Percentiles rank a stretch among this genome's conserved stretches.
These are phyloP conservation scores for Penicillium chermesinum DNA, from an alignment of 495 filamentous ascomycete species.

Conservation along the genomic window DNA sequence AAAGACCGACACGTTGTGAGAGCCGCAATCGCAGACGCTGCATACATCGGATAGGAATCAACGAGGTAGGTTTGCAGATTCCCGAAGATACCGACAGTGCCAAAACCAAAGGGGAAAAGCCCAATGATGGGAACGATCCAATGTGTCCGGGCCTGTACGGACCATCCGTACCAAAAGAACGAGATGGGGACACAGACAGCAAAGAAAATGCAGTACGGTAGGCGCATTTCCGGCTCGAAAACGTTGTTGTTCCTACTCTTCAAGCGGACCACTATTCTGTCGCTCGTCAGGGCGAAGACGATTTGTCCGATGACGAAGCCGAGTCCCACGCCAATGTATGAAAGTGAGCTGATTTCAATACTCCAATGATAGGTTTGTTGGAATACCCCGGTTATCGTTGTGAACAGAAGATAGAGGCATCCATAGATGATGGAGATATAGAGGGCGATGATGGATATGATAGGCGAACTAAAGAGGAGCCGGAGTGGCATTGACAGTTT, in stretches of 20 bases:
- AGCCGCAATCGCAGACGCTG: conserved; percentile 43
- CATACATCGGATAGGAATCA: conserved; percentile 56
- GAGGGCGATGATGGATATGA: conserved; percentile 46
- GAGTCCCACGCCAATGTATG: conserved; percentile 1
- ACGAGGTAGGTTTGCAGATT: conserved; percentile 49
- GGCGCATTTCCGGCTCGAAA: conserved; percentile 22
- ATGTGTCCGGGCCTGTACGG: conserved; percentile 42
- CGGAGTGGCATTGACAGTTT: not conserved
- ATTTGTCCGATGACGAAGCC: conserved; percentile 1
- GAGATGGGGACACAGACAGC: conserved; percentile 49
- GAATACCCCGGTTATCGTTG: conserved; percentile 48
- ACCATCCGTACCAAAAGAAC: conserved; percentile 70
- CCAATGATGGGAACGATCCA: conserved; percentile 62
- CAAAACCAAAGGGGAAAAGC: conserved; percentile 7
- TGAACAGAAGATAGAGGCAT: conserved; percentile 54
- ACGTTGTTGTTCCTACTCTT: conserved; percentile 1
- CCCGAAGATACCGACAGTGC: conserved; percentile 6
- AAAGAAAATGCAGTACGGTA: conserved; percentile 9
- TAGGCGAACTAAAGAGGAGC: conserved; percentile 35
- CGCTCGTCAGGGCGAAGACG: not conserved
- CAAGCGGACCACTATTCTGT: not conserved
- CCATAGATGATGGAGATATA: conserved; percentile 56
- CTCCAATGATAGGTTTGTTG: conserved; percentile 41
- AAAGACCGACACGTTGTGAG: conserved; percentile 19
- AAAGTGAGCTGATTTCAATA: conserved; percentile 19